phyloP scores from a whole-genome alignment of 2,329 filamentous ascomycete species.

The Botryotinia calthae region DNA sequence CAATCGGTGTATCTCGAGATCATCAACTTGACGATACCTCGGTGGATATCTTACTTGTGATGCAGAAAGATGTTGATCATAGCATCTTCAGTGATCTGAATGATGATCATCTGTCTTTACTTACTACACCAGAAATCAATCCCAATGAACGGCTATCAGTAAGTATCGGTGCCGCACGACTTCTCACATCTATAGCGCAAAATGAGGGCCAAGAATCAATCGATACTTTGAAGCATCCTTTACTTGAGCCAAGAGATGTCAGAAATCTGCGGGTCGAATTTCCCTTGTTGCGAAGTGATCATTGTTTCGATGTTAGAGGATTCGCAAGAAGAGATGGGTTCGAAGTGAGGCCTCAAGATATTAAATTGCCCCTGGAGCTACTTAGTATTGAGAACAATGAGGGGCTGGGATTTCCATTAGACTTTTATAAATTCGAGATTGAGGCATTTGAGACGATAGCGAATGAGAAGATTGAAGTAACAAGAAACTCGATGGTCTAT shows the following conservation, averaged over 20 bases:
- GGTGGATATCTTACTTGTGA: conserved; percentile 23
- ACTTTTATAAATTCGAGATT: conserved; percentile 25
- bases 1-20: conserved; percentile 32
- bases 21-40: conserved; percentile 26
- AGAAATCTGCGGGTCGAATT: conserved; percentile 31
- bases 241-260: conserved; percentile 18
- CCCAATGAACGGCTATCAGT: conserved; percentile 31
- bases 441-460: conserved; percentile 21
- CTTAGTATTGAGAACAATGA: conserved; percentile 34
- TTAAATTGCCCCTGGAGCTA: conserved; percentile 35
- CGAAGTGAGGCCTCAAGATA: conserved; percentile 32
- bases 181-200: conserved; percentile 29
- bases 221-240: conserved; percentile 18
- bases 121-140: conserved; percentile 25
- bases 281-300: conserved; percentile 34
- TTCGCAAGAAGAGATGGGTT: conserved; percentile 34
- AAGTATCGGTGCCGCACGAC: conserved; percentile 28
- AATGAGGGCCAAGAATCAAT: conserved; percentile 23
- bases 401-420: conserved; percentile 29
- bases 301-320: conserved; percentile 31
- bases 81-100: neutral
- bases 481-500: conserved; percentile 31
- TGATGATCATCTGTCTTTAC: conserved; percentile 26
- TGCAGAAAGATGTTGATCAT: conserved; percentile 17
- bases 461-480: conserved; percentile 33